A percentile compares a stretch with the other conserved stretches of the same genome.
Evolutionary conservation across 768 basidiomycete species (phyloP).

Genomic region (Termitomyces titanicus): DNA sequence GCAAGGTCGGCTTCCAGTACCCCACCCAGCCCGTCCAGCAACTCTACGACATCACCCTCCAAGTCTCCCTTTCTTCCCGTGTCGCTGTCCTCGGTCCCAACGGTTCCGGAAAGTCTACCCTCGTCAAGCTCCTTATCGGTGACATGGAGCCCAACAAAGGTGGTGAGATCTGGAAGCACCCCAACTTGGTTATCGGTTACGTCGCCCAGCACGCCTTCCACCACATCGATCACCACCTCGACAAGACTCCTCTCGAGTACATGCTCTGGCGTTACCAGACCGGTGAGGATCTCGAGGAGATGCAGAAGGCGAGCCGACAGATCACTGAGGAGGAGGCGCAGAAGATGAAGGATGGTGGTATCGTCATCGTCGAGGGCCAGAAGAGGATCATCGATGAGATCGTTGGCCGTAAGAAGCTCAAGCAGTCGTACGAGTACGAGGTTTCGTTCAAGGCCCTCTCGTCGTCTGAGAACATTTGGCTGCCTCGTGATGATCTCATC

Average conservation of each 20-base stretch:
- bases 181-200: conserved; percentile 98
- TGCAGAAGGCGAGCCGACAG: conserved; percentile 86
- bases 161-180: conserved; percentile 99
- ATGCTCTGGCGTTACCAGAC: conserved; percentile 99
- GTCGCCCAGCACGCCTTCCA: conserved; percentile 99
- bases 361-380: conserved; percentile 87
- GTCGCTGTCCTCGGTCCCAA: conserved; percentile 98
- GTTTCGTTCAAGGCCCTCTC: conserved; percentile 92
- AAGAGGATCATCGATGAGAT: conserved; percentile 96
- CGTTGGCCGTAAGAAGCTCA: conserved; percentile 89
- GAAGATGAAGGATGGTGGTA: conserved; percentile 96
- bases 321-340: conserved; percentile 83
- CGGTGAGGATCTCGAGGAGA: conserved; percentile 96
- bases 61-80: conserved; percentile 97
- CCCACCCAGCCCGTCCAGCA: conserved; percentile 83
- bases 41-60: conserved; percentile 90
- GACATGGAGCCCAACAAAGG: conserved; percentile 96
- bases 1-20: conserved; percentile 97
- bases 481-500: conserved; percentile 93
- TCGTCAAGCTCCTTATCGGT: conserved; percentile 95
- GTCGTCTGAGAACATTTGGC: conserved; percentile 98
- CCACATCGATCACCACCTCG: conserved; percentile 97
- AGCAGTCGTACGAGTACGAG: conserved; percentile 99
- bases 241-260: conserved; percentile 98
- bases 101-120: conserved; percentile 97